Base-by-base conservation (phyloP, 352 stramenopile species). In the Plasmopara muralis region DNA sequence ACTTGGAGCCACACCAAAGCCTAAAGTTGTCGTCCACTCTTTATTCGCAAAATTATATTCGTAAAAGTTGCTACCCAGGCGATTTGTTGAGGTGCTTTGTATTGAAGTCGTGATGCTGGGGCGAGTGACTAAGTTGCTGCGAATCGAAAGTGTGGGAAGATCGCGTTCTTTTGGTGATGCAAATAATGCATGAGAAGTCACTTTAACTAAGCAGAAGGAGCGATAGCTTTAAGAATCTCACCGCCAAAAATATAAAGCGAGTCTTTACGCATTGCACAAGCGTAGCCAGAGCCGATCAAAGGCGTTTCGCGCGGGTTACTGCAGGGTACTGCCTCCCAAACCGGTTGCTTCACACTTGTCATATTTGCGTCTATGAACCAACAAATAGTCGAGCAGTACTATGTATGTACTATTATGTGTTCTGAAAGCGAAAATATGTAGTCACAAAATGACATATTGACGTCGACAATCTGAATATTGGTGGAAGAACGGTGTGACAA, bases 221-320 rank as follows among this genome's bases (percentile, higher is more conserved):
- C n/a, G 5, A 16, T 18, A 1, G 3, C 20, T 25, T 25, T 4
- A 41, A 41, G 14, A 4, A 15, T 18, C 53, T 43, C 34, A 51
- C 40, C 40, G 31, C 85, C 86, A 57, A 96, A 94, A 33, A 96
- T 83, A 61, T 97, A 98, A 55, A 98, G 78, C 56, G 72, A 95
- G 66, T 97, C 77, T 49, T 94, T 85, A 52, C 78, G 77, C n/a
- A 93, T 66, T 7, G 85, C 89, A 40, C 87, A 90, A 3, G 90
- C 79, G 67, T 98, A 93, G 33, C 98, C 74, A 28, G 92, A 93
- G 30, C 92, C 78, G 53, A 95, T 77, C 46, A 93, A 95, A 3
- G 93, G 93, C 39, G 85, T 74, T 5, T 68, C 64, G 42, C 76
- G 70, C 9, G 63, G 64, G 60, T 93, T 93, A 57, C 85, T 74